Evolutionary conservation across 768 basidiomycete genomes (phyloP).

Genomic region (Sarcomyxa edulis): DNA sequence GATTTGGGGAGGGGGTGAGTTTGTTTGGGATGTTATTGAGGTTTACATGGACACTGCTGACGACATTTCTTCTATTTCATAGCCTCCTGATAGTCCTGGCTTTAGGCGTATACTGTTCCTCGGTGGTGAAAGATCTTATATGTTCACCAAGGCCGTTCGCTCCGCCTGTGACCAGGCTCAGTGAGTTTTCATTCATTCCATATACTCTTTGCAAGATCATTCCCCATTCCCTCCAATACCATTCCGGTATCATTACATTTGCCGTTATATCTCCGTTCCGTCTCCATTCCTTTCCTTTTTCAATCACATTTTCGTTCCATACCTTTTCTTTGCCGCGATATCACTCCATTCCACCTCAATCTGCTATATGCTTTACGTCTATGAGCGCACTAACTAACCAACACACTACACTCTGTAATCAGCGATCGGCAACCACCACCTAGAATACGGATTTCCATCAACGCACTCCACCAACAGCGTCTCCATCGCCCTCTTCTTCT

Average conservation of each 20-base stretch:
- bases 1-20: conserved; percentile 72
- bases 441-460: conserved; percentile 94
- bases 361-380: conserved; percentile 4
- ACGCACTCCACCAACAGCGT: conserved; percentile 92
- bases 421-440: conserved; percentile 77
- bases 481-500: conserved; percentile 84
- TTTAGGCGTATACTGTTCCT: conserved; percentile 81
- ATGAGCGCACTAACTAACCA: neutral
- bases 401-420: neutral
- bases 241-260: no score
- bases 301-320: no score
- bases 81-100: conserved; percentile 70
- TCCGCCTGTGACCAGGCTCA: conserved; percentile 86
- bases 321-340: no score
- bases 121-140: conserved; percentile 82
- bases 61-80: neutral
- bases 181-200: conserved; percentile 35
- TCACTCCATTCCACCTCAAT: neutral
- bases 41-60: neutral
- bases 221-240: no score
- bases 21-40: no score
- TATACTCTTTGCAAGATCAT: no score
- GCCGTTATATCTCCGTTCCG: no score
- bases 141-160: conserved; percentile 89
- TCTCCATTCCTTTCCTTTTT: no score